A percentile compares a stretch with the other conserved stretches of the same genome.
These are phyloP conservation scores for Pleurostoma richardsiae DNA, from an alignment of 2,329 filamentous ascomycete genomes.

Conservation along the genomic window DNA sequence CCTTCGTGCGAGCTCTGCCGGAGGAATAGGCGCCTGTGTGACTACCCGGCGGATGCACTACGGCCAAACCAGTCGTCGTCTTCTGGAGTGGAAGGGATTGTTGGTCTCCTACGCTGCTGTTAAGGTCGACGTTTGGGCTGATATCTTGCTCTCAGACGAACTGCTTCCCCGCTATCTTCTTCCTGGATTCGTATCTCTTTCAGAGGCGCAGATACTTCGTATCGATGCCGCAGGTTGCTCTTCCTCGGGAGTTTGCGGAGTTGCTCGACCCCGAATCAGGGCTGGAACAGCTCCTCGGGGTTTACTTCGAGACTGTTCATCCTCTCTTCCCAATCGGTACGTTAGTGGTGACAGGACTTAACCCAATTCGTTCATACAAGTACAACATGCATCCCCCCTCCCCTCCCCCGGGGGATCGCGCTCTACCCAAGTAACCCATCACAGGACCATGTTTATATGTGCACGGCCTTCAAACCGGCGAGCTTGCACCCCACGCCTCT, in stretches of 20 bases:
- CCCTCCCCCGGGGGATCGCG: too few species aligned
- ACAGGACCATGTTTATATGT: too few species aligned
- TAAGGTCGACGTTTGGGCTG: background rate
- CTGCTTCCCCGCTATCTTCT: constrained; percentile 6
- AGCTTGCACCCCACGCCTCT: too few species aligned
- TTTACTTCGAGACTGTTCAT: constrained; percentile 6
- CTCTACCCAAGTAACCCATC: too few species aligned
- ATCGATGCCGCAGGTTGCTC: background rate
- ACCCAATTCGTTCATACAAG: too few species aligned
- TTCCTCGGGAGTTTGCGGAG: constrained; percentile 3
- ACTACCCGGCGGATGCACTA: constrained; percentile 5
- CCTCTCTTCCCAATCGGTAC: constrained; percentile 8
- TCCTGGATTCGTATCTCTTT: constrained; percentile 11
- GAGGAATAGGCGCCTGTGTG: constrained; percentile 2
- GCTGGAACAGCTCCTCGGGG: background rate
- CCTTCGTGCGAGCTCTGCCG: constrained; percentile 8
- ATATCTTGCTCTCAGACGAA: background rate
- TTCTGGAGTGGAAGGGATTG: too few species aligned
- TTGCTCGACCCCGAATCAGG: background rate
- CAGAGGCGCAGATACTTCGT: background rate
- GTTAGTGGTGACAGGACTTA: too few species aligned
- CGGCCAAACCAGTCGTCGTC: too few species aligned
- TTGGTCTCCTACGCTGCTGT: too few species aligned
- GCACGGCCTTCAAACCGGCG: too few species aligned
- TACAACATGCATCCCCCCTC: too few species aligned